Evolutionary conservation across 1,139 yeast genomes (phyloP).

Genomic region (Yarrowia galli): DNA sequence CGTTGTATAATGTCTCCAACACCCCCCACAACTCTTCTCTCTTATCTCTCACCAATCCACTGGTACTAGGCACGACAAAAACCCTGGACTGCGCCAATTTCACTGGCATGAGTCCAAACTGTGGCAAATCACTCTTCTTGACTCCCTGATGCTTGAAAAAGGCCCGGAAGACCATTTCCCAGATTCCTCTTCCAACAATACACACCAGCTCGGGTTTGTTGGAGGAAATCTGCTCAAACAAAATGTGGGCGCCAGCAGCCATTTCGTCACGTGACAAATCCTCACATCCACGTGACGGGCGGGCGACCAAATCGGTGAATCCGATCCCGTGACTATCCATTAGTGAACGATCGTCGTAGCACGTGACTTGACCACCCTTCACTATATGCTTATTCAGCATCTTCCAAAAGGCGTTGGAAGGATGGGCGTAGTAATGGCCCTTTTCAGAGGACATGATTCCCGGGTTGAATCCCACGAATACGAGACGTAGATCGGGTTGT

Average conservation of each 20-base stretch:
- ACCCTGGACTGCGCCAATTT: conserved; percentile 48
- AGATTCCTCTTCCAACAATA: conserved; percentile 79
- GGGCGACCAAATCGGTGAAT: conserved; percentile 71
- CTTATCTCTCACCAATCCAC: conserved; percentile 68
- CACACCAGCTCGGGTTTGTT: conserved; percentile 58
- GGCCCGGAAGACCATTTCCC: conserved; percentile 64
- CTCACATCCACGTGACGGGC: conserved; percentile 68
- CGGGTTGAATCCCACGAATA: conserved; percentile 80
- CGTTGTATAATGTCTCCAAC: conserved; percentile 44
- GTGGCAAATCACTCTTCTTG: conserved; percentile 57
- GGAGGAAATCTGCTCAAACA: conserved; percentile 57
- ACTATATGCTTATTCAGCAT: conserved; percentile 63
- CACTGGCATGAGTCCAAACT: conserved; percentile 53
- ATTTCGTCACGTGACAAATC: conserved; percentile 64
- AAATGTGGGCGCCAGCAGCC: conserved; percentile 61
- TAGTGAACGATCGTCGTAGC: conserved; percentile 55
- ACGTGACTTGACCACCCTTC: conserved; percentile 45
- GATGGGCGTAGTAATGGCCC: conserved; percentile 81
- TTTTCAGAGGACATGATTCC: conserved; percentile 67
- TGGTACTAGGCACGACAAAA: conserved; percentile 75
- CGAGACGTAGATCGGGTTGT: conserved; percentile 51
- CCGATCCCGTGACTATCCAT: conserved; percentile 63
- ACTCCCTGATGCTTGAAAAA: conserved; percentile 46
- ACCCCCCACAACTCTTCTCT: conserved; percentile 61
- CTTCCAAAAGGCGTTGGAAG: conserved; percentile 73